Evolutionary conservation across 768 basidiomycete genomes (phyloP), one percentile per base, ranked within the genome.

Genomic region (Rhodotorula graminis): DNA sequence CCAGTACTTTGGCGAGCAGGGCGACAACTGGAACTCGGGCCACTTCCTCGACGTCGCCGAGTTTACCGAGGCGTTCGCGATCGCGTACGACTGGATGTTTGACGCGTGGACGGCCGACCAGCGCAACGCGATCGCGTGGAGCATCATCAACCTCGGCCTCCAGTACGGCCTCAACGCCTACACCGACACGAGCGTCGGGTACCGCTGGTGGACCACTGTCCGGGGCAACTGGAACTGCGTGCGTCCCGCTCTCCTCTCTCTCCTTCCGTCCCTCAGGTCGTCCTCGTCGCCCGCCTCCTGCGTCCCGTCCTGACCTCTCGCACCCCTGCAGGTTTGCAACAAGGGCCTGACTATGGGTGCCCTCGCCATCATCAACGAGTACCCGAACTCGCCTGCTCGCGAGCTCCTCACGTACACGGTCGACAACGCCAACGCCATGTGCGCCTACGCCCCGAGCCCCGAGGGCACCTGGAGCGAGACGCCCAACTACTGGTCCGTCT

Each of bases 11-110:
- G 93, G 93, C 29, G 84, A 86, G 7, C 81, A 23, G 9, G 83
- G 83, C 64, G 83, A 83, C 67, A 85, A 86, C 78, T 99, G 95
- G 96, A 96, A 98, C 82, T 84, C 88, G 21, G 73, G 60, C 2
- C 96, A 99, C 82, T 98, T 97, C 86, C 88, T 98, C 59, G 95
- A 95, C 80, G 61, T 80, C 29, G 94, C 89, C n/a, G 95, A 97
- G 81, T 85, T 96, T 75, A 88, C 88, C 27, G 87, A 89, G 37
- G 93, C 92, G 10, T 98, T 89, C 78, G 96, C 86, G 44, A 90
- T 93, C 73, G 95, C 89, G 3, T 99, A 98, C 78, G 96, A 99
- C 79, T 99, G 96, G 96, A 79, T 98, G 46, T 89, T 96, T 81
- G 89, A 93, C 65, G 83, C 85, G 65, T 95, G 90, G 91, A 86